A percentile compares a stretch with the other conserved stretches of the same genome.
Conservation (phyloP, 192 early-diverging fungal genomes). For the Linnemannia hyalina region DNA sequence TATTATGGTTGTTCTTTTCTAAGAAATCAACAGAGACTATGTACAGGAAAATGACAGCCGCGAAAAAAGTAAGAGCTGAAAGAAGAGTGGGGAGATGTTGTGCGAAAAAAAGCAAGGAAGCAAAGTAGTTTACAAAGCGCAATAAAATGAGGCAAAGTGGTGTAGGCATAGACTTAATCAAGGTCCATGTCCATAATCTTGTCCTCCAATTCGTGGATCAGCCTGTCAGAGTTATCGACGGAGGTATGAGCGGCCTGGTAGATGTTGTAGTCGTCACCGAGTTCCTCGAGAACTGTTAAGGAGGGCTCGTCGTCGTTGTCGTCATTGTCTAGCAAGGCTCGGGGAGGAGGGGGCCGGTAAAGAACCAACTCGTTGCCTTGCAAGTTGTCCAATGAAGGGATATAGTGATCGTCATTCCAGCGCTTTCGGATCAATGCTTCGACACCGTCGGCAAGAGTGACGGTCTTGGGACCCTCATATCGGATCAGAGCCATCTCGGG, state of each 20-base stretch:
- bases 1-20: background rate
- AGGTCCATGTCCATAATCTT: conserved; percentile 52
- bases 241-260: background rate
- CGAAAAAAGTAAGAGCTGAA: background rate
- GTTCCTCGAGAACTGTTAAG: conserved; percentile 22
- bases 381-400: background rate
- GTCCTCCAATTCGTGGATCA: conserved; percentile 26
- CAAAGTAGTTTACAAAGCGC: background rate
- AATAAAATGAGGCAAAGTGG: background rate
- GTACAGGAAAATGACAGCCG: conserved; percentile 10
- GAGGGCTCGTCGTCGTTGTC: conserved; percentile 2
- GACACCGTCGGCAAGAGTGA: conserved; percentile 33
- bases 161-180: conserved; percentile 16
- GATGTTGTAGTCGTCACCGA: conserved; percentile 20
- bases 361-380: conserved; percentile 44
- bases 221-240: background rate
- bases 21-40: background rate
- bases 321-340: conserved; percentile 8
- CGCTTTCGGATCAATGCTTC: conserved; percentile 31
- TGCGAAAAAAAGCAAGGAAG: background rate
- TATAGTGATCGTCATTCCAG: background rate
- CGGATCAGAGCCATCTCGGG: conserved; percentile 37
- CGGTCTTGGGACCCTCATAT: conserved; percentile 45
- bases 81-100: background rate
- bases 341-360: conserved; percentile 21